phyloP scores from a whole-genome alignment of 805 yeast species.

The Candida sakaeoensis region DNA sequence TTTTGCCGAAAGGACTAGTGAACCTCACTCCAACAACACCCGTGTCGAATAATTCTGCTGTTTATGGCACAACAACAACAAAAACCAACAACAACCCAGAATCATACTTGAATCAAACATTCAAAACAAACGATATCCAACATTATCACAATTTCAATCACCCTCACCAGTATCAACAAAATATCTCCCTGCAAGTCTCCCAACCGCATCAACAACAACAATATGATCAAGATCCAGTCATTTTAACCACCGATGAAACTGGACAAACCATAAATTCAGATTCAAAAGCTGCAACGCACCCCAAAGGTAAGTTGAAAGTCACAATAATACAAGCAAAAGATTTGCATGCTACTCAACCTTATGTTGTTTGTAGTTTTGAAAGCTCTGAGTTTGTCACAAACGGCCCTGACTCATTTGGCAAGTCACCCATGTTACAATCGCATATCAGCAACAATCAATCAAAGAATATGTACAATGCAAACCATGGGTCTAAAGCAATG shows the following conservation, averaged over 20 bases:
- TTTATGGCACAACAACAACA: slow-evolving; percentile 54
- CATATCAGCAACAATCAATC: slow-evolving; percentile 5
- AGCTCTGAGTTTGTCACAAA: slow-evolving; percentile 86
- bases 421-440: slow-evolving; percentile 18
- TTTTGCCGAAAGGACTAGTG: slow-evolving; percentile 36
- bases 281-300: slow-evolving; percentile 33
- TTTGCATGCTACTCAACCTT: slow-evolving; percentile 64
- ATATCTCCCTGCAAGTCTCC: slow-evolving; percentile 8
- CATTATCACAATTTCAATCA: slow-evolving; percentile 3
- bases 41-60: slow-evolving; percentile 56
- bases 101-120: slow-evolving; percentile 22
- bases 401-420: slow-evolving; percentile 57
- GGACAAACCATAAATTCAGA: slow-evolving; percentile 29
- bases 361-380: slow-evolving; percentile 89
- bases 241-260: slow-evolving; percentile 40
- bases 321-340: slow-evolving; percentile 77
- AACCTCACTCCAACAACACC: slow-evolving; percentile 64
- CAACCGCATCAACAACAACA: slow-evolving; percentile 9
- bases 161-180: slow-evolving; percentile 7
- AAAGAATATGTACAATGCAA: slow-evolving; percentile 8
- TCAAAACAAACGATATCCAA: slow-evolving; percentile 11
- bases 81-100: slow-evolving; percentile 18
- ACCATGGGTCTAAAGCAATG: slow-evolving; percentile 11
- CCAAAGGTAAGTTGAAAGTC: slow-evolving; percentile 81
- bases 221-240: slow-evolving; percentile 17